Evolutionary conservation across 495 filamentous ascomycete genomes (phyloP), one percentile per base, ranked within the genome.

Genomic region (Penicillium silybi): DNA sequence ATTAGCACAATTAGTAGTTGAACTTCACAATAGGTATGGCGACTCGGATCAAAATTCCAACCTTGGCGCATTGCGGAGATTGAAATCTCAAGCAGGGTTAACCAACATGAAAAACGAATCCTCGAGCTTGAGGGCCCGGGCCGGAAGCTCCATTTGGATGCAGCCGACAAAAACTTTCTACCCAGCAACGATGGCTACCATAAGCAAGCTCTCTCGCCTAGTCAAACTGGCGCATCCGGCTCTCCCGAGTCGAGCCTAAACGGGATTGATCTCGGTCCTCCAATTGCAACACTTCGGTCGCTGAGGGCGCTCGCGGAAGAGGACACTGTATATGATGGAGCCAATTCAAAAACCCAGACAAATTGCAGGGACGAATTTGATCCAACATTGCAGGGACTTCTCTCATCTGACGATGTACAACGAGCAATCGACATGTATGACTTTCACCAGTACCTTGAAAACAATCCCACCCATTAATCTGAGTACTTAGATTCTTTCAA

Each of bases 71-170:
- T n/a, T n/a, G n/a, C n/a, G n/a, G n/a, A n/a, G n/a, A 19, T 20
- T 50, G 34, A 46, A 19, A 42, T 13, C 6, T 48, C 3, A 22
- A 39, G 19, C 39, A 61, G 58, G 38, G 10, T 61, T 15, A 61
- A 53, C 20, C 53, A 57, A 19, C 58, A 61, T 50, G 58, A 61
- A 42, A 34, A 37, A 1, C 53, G 53, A 38, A 61, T 61, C 27
- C 32, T 20, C 3, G 53, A 57, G 35, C 46, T 61, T 16, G 58
- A 52, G 34, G n/a, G n/a, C n/a, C n/a, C n/a, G n/a, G n/a, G n/a
- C n/a, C n/a, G n/a, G n/a, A n/a, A n/a, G n/a, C n/a, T n/a, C n/a
- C n/a, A n/a, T n/a, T n/a, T n/a, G n/a, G n/a, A n/a, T n/a, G n/a
- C n/a, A n/a, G n/a, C n/a, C n/a, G n/a, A n/a, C n/a, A n/a, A n/a